phyloP scores from a whole-genome alignment of 176 grass and related monocot species.

The Juncus effusus region DNA sequence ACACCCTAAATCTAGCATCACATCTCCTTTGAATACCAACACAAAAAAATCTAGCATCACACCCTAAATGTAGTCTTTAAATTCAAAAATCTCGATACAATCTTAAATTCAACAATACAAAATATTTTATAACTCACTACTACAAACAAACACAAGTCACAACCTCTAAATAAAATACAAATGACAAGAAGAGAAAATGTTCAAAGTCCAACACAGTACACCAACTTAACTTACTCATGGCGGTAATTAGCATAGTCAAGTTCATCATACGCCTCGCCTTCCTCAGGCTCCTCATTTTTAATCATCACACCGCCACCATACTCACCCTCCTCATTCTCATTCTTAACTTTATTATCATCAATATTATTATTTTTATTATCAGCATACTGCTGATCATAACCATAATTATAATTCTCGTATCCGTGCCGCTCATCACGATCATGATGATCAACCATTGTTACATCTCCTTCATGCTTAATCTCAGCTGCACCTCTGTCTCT shows the following conservation, averaged over 20 bases:
- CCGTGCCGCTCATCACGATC: conserved; percentile 46
- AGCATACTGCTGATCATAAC: conserved; percentile 19
- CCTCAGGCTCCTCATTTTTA: conserved; percentile 42
- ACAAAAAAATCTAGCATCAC: no score
- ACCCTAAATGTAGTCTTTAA: no score
- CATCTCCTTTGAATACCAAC: no score
- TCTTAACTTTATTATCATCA: conserved; percentile 18
- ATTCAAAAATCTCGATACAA: no score
- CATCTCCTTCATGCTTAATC: conserved; percentile 46
- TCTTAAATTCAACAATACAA: no score
- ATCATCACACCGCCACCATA: not conserved
- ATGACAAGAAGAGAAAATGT: no score
- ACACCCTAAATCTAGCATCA: no score
- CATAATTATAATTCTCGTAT: conserved; percentile 42
- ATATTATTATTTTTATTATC: not conserved
- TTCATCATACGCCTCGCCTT: conserved; percentile 61
- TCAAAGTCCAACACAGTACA: no score
- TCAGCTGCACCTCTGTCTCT: conserved; percentile 30
- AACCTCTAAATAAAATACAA: no score
- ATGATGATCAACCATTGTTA: conserved; percentile 38
- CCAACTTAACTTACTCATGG: conserved; percentile 4
- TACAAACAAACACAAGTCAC: no score
- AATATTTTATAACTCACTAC: no score
- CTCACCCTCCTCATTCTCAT: conserved; percentile 1
- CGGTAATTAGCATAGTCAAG: conserved; percentile 43